Conservation (phyloP, 2,329 filamentous ascomycete species). For the Colletotrichum echinochloae region DNA sequence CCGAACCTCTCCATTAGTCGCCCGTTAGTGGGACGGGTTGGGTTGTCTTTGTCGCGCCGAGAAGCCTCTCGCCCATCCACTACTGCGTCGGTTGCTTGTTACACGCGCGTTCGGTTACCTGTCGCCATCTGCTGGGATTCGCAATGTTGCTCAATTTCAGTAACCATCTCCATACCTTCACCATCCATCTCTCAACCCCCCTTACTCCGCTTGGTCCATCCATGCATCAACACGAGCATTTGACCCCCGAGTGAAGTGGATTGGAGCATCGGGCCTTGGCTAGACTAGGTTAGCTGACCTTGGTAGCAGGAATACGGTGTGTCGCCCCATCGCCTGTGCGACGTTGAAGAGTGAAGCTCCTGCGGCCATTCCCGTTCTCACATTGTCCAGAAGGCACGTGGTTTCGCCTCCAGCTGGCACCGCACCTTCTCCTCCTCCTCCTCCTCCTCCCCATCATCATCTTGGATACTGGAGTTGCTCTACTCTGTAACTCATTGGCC, state of each 20-base stretch:
- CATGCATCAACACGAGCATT: slow-evolving; percentile 8
- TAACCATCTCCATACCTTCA: slow-evolving; percentile 9
- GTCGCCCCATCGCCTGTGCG: slow-evolving; percentile 41
- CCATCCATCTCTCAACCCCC: slow-evolving; percentile 4
- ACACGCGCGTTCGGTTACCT: slow-evolving; percentile 18
- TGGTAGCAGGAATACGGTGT: slow-evolving; percentile 21
- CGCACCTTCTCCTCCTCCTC: background rate
- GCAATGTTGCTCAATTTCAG: background rate
- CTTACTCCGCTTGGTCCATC: background rate
- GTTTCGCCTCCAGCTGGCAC: slow-evolving; percentile 6
- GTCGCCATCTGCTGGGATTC: background rate
- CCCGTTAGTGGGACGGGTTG: background rate
- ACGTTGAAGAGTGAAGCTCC: slow-evolving; percentile 36
- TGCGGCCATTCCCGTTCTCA: slow-evolving; percentile 28
- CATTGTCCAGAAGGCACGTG: background rate
- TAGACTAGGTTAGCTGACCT: slow-evolving; percentile 18
- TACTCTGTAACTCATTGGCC: slow-evolving; percentile 3
- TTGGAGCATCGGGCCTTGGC: slow-evolving; percentile 28
- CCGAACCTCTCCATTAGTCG: slow-evolving; percentile 6
- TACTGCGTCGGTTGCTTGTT: slow-evolving; percentile 26
- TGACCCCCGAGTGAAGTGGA: slow-evolving; percentile 27
- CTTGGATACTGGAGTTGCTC: background rate
- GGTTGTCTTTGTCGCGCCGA: slow-evolving; percentile 10
- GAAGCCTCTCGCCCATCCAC: background rate
- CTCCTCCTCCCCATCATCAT: slow-evolving; percentile 4